Evolutionary conservation across 2,329 filamentous ascomycete species (phyloP).

Genomic region (Lanzia echinophila): DNA sequence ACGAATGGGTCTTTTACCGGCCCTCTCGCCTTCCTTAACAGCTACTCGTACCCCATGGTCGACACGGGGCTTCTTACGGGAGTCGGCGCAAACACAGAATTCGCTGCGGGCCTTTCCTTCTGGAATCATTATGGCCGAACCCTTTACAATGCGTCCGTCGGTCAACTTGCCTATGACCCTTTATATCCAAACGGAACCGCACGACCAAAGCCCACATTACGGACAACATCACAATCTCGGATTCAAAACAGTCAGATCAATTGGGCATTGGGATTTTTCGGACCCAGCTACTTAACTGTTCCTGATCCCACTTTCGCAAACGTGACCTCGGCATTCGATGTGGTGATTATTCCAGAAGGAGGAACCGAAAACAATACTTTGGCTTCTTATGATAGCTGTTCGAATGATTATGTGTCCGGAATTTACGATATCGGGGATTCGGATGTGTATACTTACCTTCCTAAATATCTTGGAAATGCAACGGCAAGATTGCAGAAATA

Average conservation of each 20-base stretch:
- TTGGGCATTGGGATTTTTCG: constrained; percentile 47
- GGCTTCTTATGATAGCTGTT: constrained; percentile 45
- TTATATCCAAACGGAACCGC: constrained; percentile 40
- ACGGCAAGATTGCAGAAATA: constrained; percentile 40
- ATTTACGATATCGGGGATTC: constrained; percentile 33
- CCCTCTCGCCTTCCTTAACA: constrained; percentile 46
- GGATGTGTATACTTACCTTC: constrained; percentile 38
- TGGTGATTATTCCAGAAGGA: constrained; percentile 45
- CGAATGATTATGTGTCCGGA: constrained; percentile 30
- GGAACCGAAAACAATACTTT: constrained; percentile 46
- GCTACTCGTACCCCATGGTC: constrained; percentile 42
- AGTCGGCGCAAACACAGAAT: constrained; percentile 44
- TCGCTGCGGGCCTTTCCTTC: constrained; percentile 42
- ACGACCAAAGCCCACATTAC: constrained; percentile 42
- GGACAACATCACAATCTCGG: constrained; percentile 47
- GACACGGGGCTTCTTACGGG: constrained; percentile 39
- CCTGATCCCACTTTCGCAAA: constrained; percentile 35
- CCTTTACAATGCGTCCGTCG: constrained; percentile 42
- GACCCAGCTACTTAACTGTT: constrained; percentile 36
- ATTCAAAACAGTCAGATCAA: constrained; percentile 49
- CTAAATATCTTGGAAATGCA: constrained; percentile 39
- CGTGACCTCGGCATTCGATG: constrained; percentile 38
- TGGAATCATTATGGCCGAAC: constrained; percentile 49
- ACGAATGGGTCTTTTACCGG: constrained; percentile 35
- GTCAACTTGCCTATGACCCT: constrained; percentile 42